Base-by-base conservation (phyloP, 495 filamentous ascomycete genomes). In the Hypomontagnella submonticulosa region DNA sequence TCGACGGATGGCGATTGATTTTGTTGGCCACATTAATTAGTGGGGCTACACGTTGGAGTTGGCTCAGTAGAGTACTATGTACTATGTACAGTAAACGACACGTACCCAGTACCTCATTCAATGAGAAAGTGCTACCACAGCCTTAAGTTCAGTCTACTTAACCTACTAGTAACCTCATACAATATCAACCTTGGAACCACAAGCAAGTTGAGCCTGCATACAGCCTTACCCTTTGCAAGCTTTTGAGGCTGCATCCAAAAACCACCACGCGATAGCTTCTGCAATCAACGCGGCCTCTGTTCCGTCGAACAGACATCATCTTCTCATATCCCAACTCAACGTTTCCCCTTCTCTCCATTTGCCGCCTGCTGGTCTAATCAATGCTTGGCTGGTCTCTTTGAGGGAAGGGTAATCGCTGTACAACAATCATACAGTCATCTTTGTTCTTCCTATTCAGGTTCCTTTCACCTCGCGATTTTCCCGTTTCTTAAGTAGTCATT, bases 221-320 rank as follows among this genome's bases (percentile, higher is more conserved):
- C 37, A 68, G 65, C 65, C 60, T 64, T 61, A 69, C 44, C 56
- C 57, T 56, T 64, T 63, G 36, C 37, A 61, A 64, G 60, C 60
- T 69, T 56, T 57, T 69, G 66, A 69, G 66, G 60, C 66, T 69
- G 66, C 55, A 47, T 64, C 55, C 50, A 34, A 49, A 63, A 69
- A 57, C 66, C 56, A 64, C 62, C 65, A 71, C 71, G 71, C 71
- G 71, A 71, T 67, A 73, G 64, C 61, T 64, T 69, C 69, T 69
- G 51, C 63, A 56, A 42, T 44, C 60, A 69, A 69, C 66, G 66
- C 66, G 66, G 60, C 34, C 30, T 58, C 30, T 34, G 13, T 15
- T 43, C 19, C 40, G 15, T 37, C 36, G 38, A 69, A 66, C 47
- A 33, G 30, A 34, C 43, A 57, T 37, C 43, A 56, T 34, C 42